Evolutionary conservation across 2,329 filamentous ascomycete species (phyloP).

Genomic region (Pseudogymnoascus sp.): DNA sequence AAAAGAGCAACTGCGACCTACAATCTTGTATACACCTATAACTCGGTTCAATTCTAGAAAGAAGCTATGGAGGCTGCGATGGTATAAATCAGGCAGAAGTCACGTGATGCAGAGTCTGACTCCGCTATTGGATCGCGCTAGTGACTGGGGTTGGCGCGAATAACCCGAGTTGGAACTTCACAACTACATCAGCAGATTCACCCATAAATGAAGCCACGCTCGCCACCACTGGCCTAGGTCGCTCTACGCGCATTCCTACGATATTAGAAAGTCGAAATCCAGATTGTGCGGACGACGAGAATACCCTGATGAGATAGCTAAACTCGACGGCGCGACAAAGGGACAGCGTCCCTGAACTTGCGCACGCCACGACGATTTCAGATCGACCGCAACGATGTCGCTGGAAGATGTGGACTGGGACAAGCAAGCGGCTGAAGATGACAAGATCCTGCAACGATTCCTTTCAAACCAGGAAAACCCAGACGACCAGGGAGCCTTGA

Average conservation of each 20-base stretch:
- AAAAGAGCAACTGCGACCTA: too few relatives aligned
- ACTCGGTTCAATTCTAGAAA: background rate
- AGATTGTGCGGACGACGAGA: background rate
- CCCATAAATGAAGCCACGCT: background rate
- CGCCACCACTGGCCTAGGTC: background rate
- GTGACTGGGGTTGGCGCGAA: constrained; percentile 7
- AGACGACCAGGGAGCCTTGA: constrained; percentile 33
- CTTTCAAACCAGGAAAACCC: constrained; percentile 38
- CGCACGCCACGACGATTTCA: constrained; percentile 2
- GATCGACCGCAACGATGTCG: constrained; percentile 10
- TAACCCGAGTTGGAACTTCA: constrained; percentile 3
- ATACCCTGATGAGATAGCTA: constrained; percentile 8
- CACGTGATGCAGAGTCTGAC: background rate
- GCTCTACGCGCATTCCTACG: constrained; percentile 3
- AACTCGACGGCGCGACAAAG: background rate
- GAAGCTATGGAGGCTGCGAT: background rate
- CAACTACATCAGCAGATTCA: constrained; percentile 10
- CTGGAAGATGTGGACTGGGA: constrained; percentile 33
- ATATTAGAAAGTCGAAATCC: background rate
- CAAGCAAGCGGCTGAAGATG: constrained; percentile 42
- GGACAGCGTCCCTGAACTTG: background rate
- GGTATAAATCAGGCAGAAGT: background rate
- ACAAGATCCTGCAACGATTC: constrained; percentile 40
- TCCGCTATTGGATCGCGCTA: constrained; percentile 8
- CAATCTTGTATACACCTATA: too few relatives aligned